These are phyloP conservation scores for Candida ovalis DNA, from an alignment of 805 yeast genomes.

Conservation along the genomic window DNA sequence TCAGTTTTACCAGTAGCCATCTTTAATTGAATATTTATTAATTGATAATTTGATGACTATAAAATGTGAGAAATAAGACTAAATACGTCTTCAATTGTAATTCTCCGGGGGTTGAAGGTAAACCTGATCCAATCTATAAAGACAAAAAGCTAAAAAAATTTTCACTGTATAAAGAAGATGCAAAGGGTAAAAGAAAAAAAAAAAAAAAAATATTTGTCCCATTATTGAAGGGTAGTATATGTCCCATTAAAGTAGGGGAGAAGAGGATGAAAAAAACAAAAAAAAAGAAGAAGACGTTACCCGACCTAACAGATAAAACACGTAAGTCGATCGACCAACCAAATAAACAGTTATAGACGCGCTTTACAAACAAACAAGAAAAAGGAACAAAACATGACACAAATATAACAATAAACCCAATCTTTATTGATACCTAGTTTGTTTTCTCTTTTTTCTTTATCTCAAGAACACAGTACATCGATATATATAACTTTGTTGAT, in stretches of 20 bases:
- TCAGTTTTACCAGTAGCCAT: conserved; percentile 97
- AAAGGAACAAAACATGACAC: neutral
- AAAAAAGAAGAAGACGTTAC: neutral
- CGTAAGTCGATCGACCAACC: neutral
- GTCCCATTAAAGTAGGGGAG: neutral
- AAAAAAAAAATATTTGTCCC: neutral
- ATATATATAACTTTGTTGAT: no score
- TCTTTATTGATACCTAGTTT: no score
- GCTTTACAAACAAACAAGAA: neutral
- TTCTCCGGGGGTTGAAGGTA: neutral
- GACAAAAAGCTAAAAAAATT: conserved; percentile 2
- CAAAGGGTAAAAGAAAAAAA: neutral
- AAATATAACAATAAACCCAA: no score
- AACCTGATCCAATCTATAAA: neutral
- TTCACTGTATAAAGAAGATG: neutral
- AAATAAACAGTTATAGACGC: neutral
- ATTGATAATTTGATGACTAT: neutral
- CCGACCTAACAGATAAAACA: no score
- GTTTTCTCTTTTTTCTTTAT: neutral
- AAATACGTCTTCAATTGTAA: neutral
- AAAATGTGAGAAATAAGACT: neutral
- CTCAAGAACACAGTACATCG: no score
- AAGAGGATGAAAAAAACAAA: no score
- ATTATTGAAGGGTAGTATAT: neutral
- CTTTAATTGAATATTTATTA: conserved; percentile 1